Evolutionary conservation across 1,139 yeast genomes (phyloP).

Genomic region (Blastobotrys elegans): DNA sequence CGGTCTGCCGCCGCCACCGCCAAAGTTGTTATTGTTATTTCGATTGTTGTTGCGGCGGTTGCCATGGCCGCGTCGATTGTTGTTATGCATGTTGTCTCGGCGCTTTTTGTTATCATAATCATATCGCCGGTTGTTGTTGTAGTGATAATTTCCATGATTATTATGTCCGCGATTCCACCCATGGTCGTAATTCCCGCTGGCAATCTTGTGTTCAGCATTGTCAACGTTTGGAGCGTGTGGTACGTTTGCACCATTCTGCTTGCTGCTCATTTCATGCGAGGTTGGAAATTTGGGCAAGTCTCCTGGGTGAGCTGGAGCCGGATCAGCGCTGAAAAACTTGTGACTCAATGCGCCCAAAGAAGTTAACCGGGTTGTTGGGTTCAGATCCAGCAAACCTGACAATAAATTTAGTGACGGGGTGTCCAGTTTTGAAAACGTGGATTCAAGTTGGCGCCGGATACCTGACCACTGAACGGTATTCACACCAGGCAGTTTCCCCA

Average conservation of each 20-base stretch:
- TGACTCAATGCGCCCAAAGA: conserved; percentile 75
- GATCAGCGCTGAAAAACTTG: conserved; percentile 59
- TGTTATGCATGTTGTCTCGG: background rate
- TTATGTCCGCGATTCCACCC: background rate
- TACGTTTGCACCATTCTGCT: conserved; percentile 34
- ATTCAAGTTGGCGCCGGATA: conserved; percentile 53
- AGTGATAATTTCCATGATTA: conserved; percentile 4
- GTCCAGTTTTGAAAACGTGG: conserved; percentile 39
- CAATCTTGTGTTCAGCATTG: conserved; percentile 8
- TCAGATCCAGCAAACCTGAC: conserved; percentile 37
- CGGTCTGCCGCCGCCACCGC: conserved; percentile 1
- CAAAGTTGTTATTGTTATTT: background rate
- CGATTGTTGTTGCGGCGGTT: background rate
- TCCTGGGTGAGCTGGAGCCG: conserved; percentile 48
- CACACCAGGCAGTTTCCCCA: conserved; percentile 42
- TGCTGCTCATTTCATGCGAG: conserved; percentile 80
- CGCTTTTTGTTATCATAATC: background rate
- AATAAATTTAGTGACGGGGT: conserved; percentile 32
- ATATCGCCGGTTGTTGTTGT: background rate
- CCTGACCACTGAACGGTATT: conserved; percentile 35
- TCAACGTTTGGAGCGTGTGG: conserved; percentile 21
- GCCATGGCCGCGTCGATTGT: too few species aligned
- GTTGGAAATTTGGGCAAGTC: conserved; percentile 73
- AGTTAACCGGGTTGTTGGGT: conserved; percentile 69
- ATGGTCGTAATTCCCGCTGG: conserved; percentile 10